Percentiles rank a stretch among this genome's conserved stretches.
Conservation (phyloP, 169 alveolate species). For the Eimeria tenella region DNA sequence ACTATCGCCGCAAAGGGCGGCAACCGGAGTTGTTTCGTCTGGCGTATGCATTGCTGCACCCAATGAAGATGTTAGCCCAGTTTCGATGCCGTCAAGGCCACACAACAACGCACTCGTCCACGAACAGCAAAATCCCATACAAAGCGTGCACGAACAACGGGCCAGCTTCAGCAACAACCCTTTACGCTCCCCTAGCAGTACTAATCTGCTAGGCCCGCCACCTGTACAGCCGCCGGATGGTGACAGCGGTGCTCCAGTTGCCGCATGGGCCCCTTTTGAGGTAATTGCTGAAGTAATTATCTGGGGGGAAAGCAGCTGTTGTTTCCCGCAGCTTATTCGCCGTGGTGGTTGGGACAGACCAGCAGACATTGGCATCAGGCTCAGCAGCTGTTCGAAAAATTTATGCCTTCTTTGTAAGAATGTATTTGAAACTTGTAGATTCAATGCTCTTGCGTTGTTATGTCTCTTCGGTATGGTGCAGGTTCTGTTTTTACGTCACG, state of each 20-base stretch:
- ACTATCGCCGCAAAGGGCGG: not conserved
- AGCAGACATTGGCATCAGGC: no score
- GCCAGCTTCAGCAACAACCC: not conserved
- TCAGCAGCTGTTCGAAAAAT: no score
- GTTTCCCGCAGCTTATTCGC: not conserved
- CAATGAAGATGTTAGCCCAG: constrained; percentile 16
- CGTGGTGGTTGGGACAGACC: no score
- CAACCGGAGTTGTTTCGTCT: not conserved
- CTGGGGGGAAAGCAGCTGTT: not conserved
- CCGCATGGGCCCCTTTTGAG: constrained; percentile 66
- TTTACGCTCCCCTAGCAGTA: constrained; percentile 39
- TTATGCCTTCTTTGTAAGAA: no score
- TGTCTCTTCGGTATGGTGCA: constrained; percentile 25
- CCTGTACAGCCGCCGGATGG: not conserved
- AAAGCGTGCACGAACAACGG: constrained; percentile 2
- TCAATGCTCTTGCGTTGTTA: not conserved
- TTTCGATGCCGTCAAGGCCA: constrained; percentile 38
- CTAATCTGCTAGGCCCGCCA: constrained; percentile 6
- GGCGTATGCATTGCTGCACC: not conserved
- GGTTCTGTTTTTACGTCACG: constrained; percentile 88
- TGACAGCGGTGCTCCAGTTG: constrained; percentile 31
- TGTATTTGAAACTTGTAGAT: no score
- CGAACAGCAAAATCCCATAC: constrained; percentile 36
- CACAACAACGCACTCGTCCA: not conserved
- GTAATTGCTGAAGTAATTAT: not conserved